Evolutionary conservation across 176 grass and related monocot species (phyloP).

Genomic region (Carex littledalei): DNA sequence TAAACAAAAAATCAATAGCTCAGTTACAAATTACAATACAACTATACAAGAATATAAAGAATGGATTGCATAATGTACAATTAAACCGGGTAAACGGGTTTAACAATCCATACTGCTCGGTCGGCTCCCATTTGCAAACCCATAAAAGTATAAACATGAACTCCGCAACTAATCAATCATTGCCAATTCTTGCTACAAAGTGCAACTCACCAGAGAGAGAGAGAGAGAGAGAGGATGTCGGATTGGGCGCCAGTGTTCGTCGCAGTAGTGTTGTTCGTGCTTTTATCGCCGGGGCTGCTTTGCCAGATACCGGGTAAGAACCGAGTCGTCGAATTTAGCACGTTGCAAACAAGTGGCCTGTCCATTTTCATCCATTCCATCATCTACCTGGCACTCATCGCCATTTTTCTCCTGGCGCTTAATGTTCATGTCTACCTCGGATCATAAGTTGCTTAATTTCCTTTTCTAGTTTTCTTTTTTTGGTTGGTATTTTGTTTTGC

Average conservation of each 20-base stretch:
- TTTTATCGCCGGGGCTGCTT: conserved; percentile 25
- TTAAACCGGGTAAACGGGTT: conserved; percentile 3
- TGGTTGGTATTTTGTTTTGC: not conserved
- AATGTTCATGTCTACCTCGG: conserved; percentile 30
- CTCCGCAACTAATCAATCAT: not conserved
- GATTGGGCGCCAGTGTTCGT: conserved; percentile 34
- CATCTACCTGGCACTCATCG: conserved; percentile 26
- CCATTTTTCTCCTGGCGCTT: conserved; percentile 25
- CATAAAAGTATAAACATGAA: not conserved
- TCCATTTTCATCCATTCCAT: conserved; percentile 34
- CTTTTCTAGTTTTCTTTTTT: not conserved
- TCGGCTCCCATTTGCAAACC: not conserved
- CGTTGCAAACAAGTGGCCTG: conserved; percentile 25
- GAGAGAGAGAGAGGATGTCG: conserved; percentile 18
- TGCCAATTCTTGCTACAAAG: not conserved
- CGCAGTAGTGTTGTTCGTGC: conserved; percentile 26
- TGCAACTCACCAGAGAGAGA: not conserved
- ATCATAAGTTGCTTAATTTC: not conserved
- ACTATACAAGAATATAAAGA: not conserved
- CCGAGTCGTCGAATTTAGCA: conserved; percentile 25
- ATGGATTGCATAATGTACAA: not conserved
- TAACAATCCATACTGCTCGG: not conserved
- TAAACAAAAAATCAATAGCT: not conserved
- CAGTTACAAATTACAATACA: not conserved
- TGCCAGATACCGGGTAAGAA: conserved; percentile 27